Evolutionary conservation across 441 rosid species (phyloP), one percentile per base, ranked within the genome.

Genomic region (Aleurites moluccanus): DNA sequence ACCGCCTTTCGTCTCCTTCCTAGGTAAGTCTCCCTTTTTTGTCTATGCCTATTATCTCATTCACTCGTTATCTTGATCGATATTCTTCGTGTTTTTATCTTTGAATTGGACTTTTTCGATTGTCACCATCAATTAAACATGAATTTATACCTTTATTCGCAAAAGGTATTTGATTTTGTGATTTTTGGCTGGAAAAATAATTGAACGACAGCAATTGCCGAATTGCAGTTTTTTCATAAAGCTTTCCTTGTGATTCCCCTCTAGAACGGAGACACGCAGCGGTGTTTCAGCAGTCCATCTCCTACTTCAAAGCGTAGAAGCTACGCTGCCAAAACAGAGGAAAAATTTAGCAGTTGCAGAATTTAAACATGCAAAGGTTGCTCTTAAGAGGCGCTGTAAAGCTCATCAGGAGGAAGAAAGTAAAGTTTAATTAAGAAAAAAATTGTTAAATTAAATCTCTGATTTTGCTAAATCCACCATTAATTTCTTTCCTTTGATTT

Each of bases 241-340:
- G 23, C 11, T 2, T 72, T 38, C 40, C 27, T 33, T 69, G 10
- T 52, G 15, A 70, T 70, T 63, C 18, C n/a, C 52, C 28, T 35
- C 59, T 79, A 95, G 99, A 70, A 80, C 86, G 81, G 87, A 86
- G 90, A 92, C 89, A n/a, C 25, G 84, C 52, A 85, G 83, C 28
- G 94, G 91, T 49, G 86, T 82, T 81, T 84, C 96, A 59, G 97
- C 96, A 7, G 91, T 90, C 44, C 88, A 88, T 74, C 80, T 78
- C 64, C 91, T 95, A 35, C 49, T 85, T 69, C 92, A 85, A 81
- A 88, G 93, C 77, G 96, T 87, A 20, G 92, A 91, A 81, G 86
- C 88, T 21, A 76, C 75, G 21, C 70, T 95, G 68, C 99, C 98
- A 0, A 95, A 95, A 86, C 99, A 95, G 85, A 92, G 88, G 86